Evolutionary conservation across 2,329 filamentous ascomycete species (phyloP), one percentile per base, ranked within the genome.

Genomic region (Metarhizium album): DNA sequence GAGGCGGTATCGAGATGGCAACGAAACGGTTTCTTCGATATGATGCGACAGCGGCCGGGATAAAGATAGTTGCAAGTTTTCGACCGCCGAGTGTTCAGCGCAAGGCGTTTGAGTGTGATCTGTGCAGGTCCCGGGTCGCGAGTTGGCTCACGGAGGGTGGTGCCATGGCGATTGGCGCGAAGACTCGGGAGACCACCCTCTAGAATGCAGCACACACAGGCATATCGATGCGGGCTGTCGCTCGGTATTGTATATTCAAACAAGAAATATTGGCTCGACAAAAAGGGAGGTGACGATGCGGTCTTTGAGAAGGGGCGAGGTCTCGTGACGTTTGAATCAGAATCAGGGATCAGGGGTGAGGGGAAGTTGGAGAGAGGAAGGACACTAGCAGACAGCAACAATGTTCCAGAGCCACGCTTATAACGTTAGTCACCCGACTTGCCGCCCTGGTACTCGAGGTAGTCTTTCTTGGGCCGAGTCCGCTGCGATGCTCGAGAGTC

Each of bases 131-230:
- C 48, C 48, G 52, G 35, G 16, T 42, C 23, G 64, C 62, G 60
- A 66, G 63, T 62, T 58, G 63, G 61, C 64, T 69, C 69, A 66
- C 64, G 64, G 74, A 77, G 73, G 74, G 74, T 75, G 74, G 73
- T 74, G 70, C 76, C 78, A 79, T 80, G 65, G 70, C 68, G 69
- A 72, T 67, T n/a, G 60, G 62, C 64, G 65, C 67, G 51, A 47
- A 51, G 48, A 64, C 68, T 49, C 58, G 55, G 64, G 69, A 63
- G 63, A 67, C 75, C 74, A 78, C 74, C 74, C 74, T 76, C 72
- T 76, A 79, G 57, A 73, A 73, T 54, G 69, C 70, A 74, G 69
- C 69, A 67, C 63, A 64, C 65, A 67, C 64, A 55, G 67, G 52
- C 58, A 64, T 60, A 55, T 55, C 64, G 56, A 43, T 22, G 20